Evolutionary conservation across 202 grass and related monocot species (phyloP), one percentile per base, ranked within the genome.

Genomic region (Panicum virgatum): DNA sequence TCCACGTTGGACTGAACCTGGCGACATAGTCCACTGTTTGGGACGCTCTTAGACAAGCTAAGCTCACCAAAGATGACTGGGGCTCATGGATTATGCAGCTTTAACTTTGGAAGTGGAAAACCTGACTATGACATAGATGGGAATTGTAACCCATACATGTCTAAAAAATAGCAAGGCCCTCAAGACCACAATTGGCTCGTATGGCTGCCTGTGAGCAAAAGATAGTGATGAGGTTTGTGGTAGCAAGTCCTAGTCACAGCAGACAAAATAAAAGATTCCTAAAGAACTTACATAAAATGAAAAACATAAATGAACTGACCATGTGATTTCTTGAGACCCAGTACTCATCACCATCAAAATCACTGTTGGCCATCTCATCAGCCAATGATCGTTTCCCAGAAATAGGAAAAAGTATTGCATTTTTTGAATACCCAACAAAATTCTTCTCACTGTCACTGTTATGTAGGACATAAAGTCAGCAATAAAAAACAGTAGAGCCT

Each of bases 311-410:
- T 36, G 2, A 75, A 73, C 73, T 67, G 66, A 92, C 93, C 86
- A 86, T 54, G 60, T 60, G 73, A 23, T 97, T 90, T 81, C 60
- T 88, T 7, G 90, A 97, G 32, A 97, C 84, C 90, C 93, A 97
- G 22, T 91, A 97, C 26, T 93, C 91, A 54, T 97, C 93, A 13
- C 93, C 93, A 75, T 97, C 93, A 83, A 89, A 89, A 73, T 97
- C 93, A 67, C 93, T 93, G 30, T 91, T 89, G 27, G 93, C 90
- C 86, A 97, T 93, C 63, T 97, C 93, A 85, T 97, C 93, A 26
- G 90, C 88, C 77, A 97, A 82, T 48, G 93, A 97, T 70, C 93
- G 77, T 34, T 65, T 37, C 23, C 93, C 88, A 64, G 76, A 88
- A 44, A 9, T 84, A 68, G 90, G 88, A 30, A 97, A 97, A 64